Percentiles rank a stretch among this genome's conserved stretches.
Evolutionary conservation across 2,329 filamentous ascomycete genomes (phyloP).

Genomic region (Arachnopeziza araneosa): DNA sequence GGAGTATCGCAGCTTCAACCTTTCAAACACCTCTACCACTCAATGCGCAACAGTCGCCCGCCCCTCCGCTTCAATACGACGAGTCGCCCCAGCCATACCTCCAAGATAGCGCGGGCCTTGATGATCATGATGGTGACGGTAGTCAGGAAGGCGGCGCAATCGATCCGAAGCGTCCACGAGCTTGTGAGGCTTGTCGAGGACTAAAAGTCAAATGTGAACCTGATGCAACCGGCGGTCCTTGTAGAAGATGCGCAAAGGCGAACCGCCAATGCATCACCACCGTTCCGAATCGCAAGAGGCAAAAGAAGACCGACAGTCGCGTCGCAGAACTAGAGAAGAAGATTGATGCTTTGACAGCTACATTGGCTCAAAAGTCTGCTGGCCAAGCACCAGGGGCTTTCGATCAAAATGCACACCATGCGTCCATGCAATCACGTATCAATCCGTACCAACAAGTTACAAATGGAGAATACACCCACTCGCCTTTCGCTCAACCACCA

Average conservation of each 20-base stretch:
- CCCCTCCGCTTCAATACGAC: neutral
- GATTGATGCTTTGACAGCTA: conserved; percentile 36
- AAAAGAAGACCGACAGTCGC: conserved; percentile 40
- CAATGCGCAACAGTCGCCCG: neutral
- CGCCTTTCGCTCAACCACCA: conserved; percentile 18
- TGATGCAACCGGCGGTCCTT: conserved; percentile 31
- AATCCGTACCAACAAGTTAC: conserved; percentile 31
- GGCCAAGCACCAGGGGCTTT: neutral
- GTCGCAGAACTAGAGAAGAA: conserved; percentile 41
- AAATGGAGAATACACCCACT: conserved; percentile 23
- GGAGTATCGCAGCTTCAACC: neutral
- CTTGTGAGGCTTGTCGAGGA: conserved; percentile 38
- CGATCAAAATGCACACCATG: neutral
- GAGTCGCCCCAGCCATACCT: neutral
- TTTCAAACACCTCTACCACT: neutral
- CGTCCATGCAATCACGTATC: neutral
- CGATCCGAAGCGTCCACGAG: conserved; percentile 32
- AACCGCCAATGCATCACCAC: conserved; percentile 36
- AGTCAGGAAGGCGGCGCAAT: conserved; percentile 16
- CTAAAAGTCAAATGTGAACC: conserved; percentile 39
- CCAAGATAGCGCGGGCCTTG: neutral
- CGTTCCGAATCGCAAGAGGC: conserved; percentile 36
- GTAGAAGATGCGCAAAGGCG: conserved; percentile 36
- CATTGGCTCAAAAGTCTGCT: conserved; percentile 28
- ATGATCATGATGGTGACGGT: conserved; percentile 15